Evolutionary conservation across 139 green algal species (phyloP), one percentile per base, ranked within the genome.

Genomic region (Chlorokybus atmophyticus): DNA sequence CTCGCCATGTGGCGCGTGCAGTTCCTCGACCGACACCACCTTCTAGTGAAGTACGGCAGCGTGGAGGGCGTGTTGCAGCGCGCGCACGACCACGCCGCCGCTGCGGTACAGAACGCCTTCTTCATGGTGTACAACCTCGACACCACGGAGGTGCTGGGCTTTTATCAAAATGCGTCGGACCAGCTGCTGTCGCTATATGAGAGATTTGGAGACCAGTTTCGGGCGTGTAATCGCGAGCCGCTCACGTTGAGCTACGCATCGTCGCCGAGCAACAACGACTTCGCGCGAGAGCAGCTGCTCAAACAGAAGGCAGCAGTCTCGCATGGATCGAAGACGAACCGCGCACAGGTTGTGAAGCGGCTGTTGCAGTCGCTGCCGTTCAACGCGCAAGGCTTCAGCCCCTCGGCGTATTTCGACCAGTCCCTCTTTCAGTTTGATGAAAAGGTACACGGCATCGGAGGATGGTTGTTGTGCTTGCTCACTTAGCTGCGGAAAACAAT

Each of bases 381-480:
- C 40, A 69, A n/a, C 8, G 29, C 48, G 3, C 67, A 75, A 32
- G 40, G 35, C 2, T 29, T 59, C 25, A 67, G 31, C 56, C 65
- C 67, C 23, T 74, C 63, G 10, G 23, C 55, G 3, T 70, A 70
- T 49, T 68, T 68, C n/a, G 63, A 71, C 42, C 57, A 68, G 40
- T 53, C 57, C 26, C 56, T 68, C 10, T 75, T 76, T 49, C 50
- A 70, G 7, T 75, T 71, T 10, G 67, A 75, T 35, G 67, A 75
- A 4, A 75, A 75, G 59, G 57, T 65, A 17, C 8, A 10, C 27
- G n/a, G 17, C 27, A 53, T 31, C 25, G 8, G 8, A 27, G 8
- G n/a, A 14, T 53, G 47, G 14, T 7, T 24, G 14, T n/a, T 21
- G 8, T 53, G 47, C 27, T 53, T 53, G 25, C 32, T 28, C 42